Evolutionary conservation across 176 grass and related monocot species (phyloP).

Genomic region (Tuctoria greenei): DNA sequence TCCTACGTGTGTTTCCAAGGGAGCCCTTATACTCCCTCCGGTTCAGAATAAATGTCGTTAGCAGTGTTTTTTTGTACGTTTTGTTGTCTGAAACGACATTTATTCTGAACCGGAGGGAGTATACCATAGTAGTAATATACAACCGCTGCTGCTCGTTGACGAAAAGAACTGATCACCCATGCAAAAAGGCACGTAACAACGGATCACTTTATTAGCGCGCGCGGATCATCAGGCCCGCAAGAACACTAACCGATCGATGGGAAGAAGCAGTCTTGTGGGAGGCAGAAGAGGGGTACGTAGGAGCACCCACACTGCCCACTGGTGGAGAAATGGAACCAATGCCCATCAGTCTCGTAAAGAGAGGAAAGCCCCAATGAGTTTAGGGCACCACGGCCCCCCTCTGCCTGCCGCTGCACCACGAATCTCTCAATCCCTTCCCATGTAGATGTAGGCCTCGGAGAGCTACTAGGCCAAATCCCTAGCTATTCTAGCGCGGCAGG

Average conservation of each 20-base stretch:
- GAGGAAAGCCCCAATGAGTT: slow-evolving; percentile 15
- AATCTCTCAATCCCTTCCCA: slow-evolving; percentile 25
- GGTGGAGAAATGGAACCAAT: slow-evolving; percentile 46
- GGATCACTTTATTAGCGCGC: no score
- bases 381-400: slow-evolving; percentile 17
- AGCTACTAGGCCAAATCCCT: slow-evolving; percentile 43
- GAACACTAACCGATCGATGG: slow-evolving; percentile 19
- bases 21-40: no score
- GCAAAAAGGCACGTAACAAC: no score
- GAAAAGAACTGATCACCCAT: no score
- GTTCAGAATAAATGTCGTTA: no score
- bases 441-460: not conserved
- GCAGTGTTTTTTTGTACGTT: no score
- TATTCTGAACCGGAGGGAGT: no score
- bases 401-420: not conserved
- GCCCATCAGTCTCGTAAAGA: slow-evolving; percentile 36
- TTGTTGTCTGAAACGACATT: no score
- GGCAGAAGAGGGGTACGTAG: not conserved
- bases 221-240: not conserved
- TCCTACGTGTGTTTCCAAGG: no score
- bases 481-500: no score
- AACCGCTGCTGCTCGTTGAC: no score
- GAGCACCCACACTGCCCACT: not conserved
- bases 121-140: no score
- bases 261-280: not conserved